A percentile compares a stretch with the other conserved stretches of the same genome.
These are phyloP conservation scores for Pseudogymnoascus sp. DNA, from an alignment of 2,329 filamentous ascomycete genomes.

Conservation along the genomic window DNA sequence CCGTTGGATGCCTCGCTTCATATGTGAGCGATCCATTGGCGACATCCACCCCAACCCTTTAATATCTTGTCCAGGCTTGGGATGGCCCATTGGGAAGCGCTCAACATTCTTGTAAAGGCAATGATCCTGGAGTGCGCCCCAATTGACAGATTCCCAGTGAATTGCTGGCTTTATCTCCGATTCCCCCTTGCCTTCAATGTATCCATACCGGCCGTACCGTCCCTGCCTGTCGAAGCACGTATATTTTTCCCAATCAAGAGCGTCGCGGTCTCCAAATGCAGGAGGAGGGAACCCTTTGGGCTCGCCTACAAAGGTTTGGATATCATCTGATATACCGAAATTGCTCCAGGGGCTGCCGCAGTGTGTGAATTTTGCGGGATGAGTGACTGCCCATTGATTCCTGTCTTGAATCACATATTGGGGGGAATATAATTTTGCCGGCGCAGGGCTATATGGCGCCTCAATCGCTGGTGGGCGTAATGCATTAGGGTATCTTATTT, in stretches of 20 bases:
- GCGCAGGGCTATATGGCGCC: conserved; percentile 36
- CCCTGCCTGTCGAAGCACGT: conserved; percentile 63
- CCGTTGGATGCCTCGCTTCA: neutral
- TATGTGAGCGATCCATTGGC: conserved; percentile 19
- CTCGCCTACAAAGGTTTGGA: conserved; percentile 55
- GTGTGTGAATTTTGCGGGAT: conserved; percentile 51
- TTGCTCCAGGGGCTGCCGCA: conserved; percentile 54
- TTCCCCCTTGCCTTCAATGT: conserved; percentile 33
- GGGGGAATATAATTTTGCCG: conserved; percentile 56
- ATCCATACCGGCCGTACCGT: conserved; percentile 60
- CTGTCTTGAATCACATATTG: conserved; percentile 62
- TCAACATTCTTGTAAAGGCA: conserved; percentile 60
- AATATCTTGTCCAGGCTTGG: neutral
- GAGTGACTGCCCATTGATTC: conserved; percentile 47
- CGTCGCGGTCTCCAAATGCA: conserved; percentile 54
- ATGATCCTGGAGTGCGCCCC: conserved; percentile 61
- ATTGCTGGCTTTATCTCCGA: conserved; percentile 24
- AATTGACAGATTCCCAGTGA: conserved; percentile 59
- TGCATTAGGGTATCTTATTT: conserved; percentile 29
- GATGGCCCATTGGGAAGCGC: conserved; percentile 40
- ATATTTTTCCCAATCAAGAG: conserved; percentile 53
- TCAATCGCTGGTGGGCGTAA: conserved; percentile 31
- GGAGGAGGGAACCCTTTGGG: conserved; percentile 52
- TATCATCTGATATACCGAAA: conserved; percentile 44
- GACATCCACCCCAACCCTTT: conserved; percentile 25